Evolutionary conservation across 306 rosid genomes (phyloP).

Genomic region (Elaeagnus macrophylla): DNA sequence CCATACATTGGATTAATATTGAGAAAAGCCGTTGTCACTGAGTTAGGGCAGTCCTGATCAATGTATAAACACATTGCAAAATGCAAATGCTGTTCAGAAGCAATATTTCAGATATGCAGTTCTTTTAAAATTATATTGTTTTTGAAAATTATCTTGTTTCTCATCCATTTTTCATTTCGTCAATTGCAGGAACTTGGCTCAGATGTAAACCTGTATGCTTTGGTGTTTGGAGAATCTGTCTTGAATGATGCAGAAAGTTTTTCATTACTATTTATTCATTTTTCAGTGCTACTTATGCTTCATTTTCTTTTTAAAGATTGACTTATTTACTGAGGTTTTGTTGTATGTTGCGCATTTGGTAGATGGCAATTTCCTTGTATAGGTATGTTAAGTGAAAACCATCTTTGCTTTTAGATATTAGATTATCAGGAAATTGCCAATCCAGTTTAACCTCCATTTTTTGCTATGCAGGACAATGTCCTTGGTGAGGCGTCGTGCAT

Average conservation of each 20-base stretch:
- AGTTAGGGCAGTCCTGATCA: too few species aligned
- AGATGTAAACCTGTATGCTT: conserved; percentile 82
- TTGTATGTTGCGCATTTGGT: conserved; percentile 10
- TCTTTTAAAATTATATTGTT: background rate
- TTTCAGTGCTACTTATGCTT: conserved; percentile 3
- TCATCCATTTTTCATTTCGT: conserved; percentile 4
- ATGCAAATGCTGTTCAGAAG: too few species aligned
- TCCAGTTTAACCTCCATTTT: conserved; percentile 18
- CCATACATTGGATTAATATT: too few species aligned
- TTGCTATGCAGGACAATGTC: conserved; percentile 73
- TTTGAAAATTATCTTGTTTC: background rate
- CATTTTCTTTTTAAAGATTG: conserved; percentile 17
- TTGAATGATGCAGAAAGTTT: conserved; percentile 87
- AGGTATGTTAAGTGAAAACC: conserved; percentile 45
- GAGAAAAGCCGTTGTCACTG: too few species aligned
- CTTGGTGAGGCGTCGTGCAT: conserved; percentile 47
- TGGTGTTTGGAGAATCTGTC: conserved; percentile 98
- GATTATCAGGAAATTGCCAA: conserved; percentile 5
- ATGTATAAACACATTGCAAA: too few species aligned
- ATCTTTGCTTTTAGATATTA: conserved; percentile 6
- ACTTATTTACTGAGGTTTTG: conserved; percentile 15
- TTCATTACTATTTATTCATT: background rate
- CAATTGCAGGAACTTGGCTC: conserved; percentile 83
- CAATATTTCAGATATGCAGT: too few species aligned
- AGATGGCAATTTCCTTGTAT: conserved; percentile 99